phyloP scores from a whole-genome alignment of 768 basidiomycete genomes.

The Tulasnella sp. region DNA sequence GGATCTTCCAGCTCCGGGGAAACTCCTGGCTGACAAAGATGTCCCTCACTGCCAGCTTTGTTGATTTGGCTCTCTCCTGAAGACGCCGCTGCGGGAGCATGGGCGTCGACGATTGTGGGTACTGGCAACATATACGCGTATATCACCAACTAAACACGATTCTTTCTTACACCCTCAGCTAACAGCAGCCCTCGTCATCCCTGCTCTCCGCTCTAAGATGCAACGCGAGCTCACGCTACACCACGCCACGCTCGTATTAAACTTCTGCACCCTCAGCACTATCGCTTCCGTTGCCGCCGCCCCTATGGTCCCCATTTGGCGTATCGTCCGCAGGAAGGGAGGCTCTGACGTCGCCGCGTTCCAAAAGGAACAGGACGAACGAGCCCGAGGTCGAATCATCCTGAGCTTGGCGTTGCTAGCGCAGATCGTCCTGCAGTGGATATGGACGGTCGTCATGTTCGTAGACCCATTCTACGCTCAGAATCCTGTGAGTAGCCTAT shows the following conservation, averaged over 20 bases:
- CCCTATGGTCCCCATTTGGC: conserved; percentile 26
- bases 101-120: conserved; percentile 24
- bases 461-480: conserved; percentile 22
- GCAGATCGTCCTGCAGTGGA: conserved; percentile 25
- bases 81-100: conserved; percentile 23
- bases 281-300: conserved; percentile 22
- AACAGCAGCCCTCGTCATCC: conserved; percentile 23
- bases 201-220: conserved; percentile 20
- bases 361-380: background rate
- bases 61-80: conserved; percentile 23
- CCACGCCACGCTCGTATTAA: conserved; percentile 25
- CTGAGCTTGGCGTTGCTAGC: conserved; percentile 8
- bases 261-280: conserved; percentile 28
- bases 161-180: background rate
- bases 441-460: conserved; percentile 18
- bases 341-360: background rate
- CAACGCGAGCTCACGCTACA: conserved; percentile 22
- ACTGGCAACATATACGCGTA: background rate
- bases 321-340: background rate
- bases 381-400: conserved; percentile 10
- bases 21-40: too few relatives aligned
- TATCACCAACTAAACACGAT: background rate
- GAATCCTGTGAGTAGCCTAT: background rate
- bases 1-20: too few relatives aligned
- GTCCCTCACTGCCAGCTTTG: background rate